phyloP scores from a whole-genome alignment of 805 yeast genomes.

The Nakazawaea pomicola region DNA sequence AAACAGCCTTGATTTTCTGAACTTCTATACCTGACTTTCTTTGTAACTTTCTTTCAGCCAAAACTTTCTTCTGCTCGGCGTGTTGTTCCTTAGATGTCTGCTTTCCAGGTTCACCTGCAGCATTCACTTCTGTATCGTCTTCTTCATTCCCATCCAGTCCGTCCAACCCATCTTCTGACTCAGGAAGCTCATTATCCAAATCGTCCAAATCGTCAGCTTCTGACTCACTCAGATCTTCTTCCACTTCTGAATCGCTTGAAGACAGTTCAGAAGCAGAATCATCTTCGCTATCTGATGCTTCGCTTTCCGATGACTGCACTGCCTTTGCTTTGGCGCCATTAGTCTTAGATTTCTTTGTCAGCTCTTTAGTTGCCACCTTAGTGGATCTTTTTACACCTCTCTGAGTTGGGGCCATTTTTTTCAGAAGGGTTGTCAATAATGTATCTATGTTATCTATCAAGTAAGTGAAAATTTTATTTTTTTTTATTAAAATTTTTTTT shows the following conservation, averaged over 20 bases:
- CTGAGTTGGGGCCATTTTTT: slow-evolving; percentile 9
- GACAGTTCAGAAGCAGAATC: not conserved
- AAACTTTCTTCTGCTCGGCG: slow-evolving; percentile 73
- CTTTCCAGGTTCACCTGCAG: slow-evolving; percentile 30
- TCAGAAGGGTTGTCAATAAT: no score
- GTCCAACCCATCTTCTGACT: slow-evolving; percentile 19
- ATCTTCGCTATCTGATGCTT: slow-evolving; percentile 4
- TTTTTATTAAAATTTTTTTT: not conserved
- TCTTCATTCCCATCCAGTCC: slow-evolving; percentile 25
- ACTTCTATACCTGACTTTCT: slow-evolving; percentile 87
- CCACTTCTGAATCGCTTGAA: slow-evolving; percentile 4
- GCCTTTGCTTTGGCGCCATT: slow-evolving; percentile 1
- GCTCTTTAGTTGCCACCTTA: not conserved
- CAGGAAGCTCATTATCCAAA: slow-evolving; percentile 6
- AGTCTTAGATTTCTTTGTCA: slow-evolving; percentile 8
- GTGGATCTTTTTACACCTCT: slow-evolving; percentile 7
- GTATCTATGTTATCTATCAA: slow-evolving; percentile 1
- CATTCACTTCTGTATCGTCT: slow-evolving; percentile 19
- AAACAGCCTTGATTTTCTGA: slow-evolving; percentile 74
- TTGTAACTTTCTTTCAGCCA: slow-evolving; percentile 78
- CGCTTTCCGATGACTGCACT: slow-evolving; percentile 9
- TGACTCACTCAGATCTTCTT: slow-evolving; percentile 20
- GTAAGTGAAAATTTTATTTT: slow-evolving; percentile 9
- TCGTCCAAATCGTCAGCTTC: slow-evolving; percentile 26
- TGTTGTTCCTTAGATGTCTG: slow-evolving; percentile 62